Conservation (phyloP, 768 basidiomycete species). For the Cystofilobasidium bisporidii region DNA sequence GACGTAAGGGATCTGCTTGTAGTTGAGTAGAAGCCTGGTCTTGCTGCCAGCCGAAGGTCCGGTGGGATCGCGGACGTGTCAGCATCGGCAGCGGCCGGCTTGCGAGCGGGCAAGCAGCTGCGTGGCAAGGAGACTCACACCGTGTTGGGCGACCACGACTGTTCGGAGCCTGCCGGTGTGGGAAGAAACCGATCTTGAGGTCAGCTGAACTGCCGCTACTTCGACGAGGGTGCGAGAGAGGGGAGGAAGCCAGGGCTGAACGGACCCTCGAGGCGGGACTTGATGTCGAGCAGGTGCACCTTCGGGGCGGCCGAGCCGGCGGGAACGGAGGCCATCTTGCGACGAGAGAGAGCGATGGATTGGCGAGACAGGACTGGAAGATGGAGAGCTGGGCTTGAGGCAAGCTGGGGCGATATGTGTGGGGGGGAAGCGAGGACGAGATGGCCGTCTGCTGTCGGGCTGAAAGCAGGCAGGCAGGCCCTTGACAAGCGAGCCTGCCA, state of each 20-base stretch:
- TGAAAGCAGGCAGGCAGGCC: no score
- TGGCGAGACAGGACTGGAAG: no score
- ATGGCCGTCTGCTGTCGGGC: no score
- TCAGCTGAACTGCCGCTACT: neutral
- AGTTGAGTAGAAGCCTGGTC: conserved; percentile 29
- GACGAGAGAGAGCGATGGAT: neutral
- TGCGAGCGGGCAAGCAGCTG: neutral
- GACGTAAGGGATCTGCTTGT: conserved; percentile 28
- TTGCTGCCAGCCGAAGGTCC: neutral
- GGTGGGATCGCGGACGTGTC: neutral
- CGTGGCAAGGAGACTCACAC: neutral
- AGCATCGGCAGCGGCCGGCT: neutral
- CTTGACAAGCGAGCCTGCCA: no score
- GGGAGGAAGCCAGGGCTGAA: neutral
- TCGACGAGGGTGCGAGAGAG: no score
- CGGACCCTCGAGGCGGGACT: neutral
- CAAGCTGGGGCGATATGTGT: no score
- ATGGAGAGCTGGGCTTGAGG: no score
- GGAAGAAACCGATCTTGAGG: neutral
- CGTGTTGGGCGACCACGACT: neutral
- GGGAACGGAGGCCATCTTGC: neutral
- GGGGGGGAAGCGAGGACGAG: no score
- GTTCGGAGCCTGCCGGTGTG: neutral
- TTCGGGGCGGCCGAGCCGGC: neutral
- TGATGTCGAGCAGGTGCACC: neutral